These are phyloP conservation scores for Beauveria sp. DNA, from an alignment of 2,329 filamentous ascomycete genomes.

Conservation along the genomic window DNA sequence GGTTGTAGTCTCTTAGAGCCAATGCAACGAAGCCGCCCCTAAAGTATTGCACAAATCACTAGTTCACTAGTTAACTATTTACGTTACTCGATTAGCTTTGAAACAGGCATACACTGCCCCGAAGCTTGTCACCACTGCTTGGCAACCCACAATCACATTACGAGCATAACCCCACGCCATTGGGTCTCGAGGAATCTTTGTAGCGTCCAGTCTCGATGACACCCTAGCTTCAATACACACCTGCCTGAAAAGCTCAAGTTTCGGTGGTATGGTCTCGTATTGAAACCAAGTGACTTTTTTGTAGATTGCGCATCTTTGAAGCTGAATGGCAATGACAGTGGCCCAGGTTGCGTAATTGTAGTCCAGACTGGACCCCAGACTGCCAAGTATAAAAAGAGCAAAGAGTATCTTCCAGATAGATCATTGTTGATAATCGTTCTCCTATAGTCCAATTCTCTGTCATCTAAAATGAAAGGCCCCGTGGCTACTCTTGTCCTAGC, in stretches of 20 bases:
- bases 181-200: background rate
- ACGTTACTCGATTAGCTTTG: background rate
- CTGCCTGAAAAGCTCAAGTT: slow-evolving; percentile 1
- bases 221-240: background rate
- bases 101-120: background rate
- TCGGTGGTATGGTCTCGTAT: background rate
- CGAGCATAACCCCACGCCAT: background rate
- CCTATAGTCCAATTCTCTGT: background rate
- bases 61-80: too few relatives aligned
- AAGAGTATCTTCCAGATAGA: too few relatives aligned
- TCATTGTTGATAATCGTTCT: background rate
- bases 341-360: background rate
- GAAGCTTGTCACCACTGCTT: background rate
- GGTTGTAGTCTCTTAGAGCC: too few relatives aligned
- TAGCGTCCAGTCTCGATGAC: background rate
- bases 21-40: too few relatives aligned
- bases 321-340: background rate
- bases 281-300: background rate
- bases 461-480: background rate
- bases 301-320: background rate
- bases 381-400: background rate
- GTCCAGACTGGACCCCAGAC: background rate
- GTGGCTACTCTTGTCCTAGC: slow-evolving; percentile 3
- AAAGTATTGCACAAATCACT: background rate
- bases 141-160: background rate